Evolutionary conservation across 768 basidiomycete species (phyloP), one percentile per base, ranked within the genome.

Genomic region (Naematelia aurantialba): DNA sequence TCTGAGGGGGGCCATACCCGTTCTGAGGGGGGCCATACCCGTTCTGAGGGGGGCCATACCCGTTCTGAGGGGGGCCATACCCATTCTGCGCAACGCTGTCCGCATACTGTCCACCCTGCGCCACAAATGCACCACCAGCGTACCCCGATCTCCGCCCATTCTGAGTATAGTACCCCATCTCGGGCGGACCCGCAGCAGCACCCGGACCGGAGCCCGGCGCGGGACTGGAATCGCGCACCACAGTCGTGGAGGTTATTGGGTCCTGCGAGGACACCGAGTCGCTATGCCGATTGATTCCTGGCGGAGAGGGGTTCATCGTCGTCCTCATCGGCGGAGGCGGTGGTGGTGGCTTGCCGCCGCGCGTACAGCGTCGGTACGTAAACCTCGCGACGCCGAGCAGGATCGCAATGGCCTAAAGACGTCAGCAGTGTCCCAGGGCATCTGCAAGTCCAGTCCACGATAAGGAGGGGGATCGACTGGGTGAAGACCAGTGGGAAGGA

Each of bases 341-440:
- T 5, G 58, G 67, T 29, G 61, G 51, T 21, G 56, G 46, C 14
- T 29, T 60, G 47, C 53, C 46, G 52, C 53, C 49, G 52, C 39
- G 34, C 22, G 45, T 39, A 47, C 72, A 69, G 51, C 60, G 45
- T 17, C 67, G 52, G 53, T 61, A 67, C 8, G 67, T 56, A 42
- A 69, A 72, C 29, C 69, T 65, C 10, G 59, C 44, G 14, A 75
- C 55, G 13, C 54, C 54, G 53, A 66, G 62, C 26, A 72, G 55
- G 34, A 76, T 66, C 17, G 49, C 58, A 14, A 76, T 59, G 26
- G 71, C 59, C 74, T 69, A 24, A 1, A 34, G 14, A 5, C 13
- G 29, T 54, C 24, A 26, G 46, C 29, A 4, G n/a, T n/a, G n/a
- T n/a, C n/a, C n/a, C n/a, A n/a, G n/a, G n/a, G n/a, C n/a, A n/a